Conservation (phyloP, 2,329 filamentous ascomycete species). For the Exophiala dermatitidis region DNA sequence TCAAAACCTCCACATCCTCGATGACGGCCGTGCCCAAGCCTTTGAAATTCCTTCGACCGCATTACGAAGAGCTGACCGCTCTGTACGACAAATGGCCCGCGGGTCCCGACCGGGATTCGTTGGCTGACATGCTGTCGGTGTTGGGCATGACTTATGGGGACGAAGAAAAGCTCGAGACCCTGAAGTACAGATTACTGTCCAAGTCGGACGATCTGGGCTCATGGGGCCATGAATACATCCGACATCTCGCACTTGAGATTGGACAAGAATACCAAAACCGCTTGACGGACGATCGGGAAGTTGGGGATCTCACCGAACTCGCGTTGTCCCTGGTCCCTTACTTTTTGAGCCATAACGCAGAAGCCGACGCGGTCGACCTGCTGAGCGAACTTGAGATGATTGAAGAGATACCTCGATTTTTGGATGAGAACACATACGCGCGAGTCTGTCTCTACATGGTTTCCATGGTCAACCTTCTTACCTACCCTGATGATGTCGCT, state of each 20-base stretch:
- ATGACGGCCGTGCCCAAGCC: conserved; percentile 99
- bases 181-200: conserved; percentile 80
- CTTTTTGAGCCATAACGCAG: conserved; percentile 94
- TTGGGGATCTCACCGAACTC: conserved; percentile 77
- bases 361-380: conserved; percentile 94
- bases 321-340: conserved; percentile 80
- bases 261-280: conserved; percentile 89
- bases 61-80: conserved; percentile 83
- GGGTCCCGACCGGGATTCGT: conserved; percentile 64
- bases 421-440: conserved; percentile 89
- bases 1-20: conserved; percentile 97
- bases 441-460: conserved; percentile 97
- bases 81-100: conserved; percentile 84
- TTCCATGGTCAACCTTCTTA: conserved; percentile 95
- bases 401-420: conserved; percentile 75
- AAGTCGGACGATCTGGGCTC: conserved; percentile 88
- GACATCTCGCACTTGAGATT: conserved; percentile 91
- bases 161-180: conserved; percentile 87
- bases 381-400: conserved; percentile 98
- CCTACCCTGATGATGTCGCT: conserved; percentile 92
- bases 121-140: conserved; percentile 93
- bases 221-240: conserved; percentile 97
- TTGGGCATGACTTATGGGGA: conserved; percentile 99
- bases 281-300: conserved; percentile 74
- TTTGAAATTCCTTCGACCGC: conserved; percentile 92